Conservation (phyloP, 2,329 filamentous ascomycete species). For the Chrysoporthe cubensis region DNA sequence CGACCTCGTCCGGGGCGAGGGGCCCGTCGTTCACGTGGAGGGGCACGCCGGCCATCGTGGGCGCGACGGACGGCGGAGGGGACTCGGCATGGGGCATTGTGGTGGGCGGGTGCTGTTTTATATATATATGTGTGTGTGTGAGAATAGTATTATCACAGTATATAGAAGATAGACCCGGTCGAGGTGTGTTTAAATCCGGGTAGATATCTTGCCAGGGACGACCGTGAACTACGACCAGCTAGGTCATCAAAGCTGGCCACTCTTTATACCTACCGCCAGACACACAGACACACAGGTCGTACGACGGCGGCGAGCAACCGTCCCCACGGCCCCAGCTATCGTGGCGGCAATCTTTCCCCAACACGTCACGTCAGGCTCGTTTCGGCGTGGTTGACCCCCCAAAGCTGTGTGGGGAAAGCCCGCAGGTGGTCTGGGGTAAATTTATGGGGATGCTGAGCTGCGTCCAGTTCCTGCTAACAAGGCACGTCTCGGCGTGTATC, state of each 20-base stretch:
- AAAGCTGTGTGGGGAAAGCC: neutral
- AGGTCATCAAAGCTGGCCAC: too few species aligned
- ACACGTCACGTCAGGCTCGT: neutral
- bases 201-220: too few species aligned
- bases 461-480: too few species aligned
- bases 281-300: too few species aligned
- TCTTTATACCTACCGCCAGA: too few species aligned
- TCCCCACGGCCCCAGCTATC: too few species aligned
- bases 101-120: neutral
- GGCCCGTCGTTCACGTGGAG: conserved; percentile 28
- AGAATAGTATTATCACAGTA: too few species aligned
- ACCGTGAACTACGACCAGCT: too few species aligned
- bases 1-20: conserved; percentile 21
- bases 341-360: neutral
- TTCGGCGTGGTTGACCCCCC: neutral
- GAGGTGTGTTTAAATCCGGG: too few species aligned
- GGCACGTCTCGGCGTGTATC: too few species aligned
- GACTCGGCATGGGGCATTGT: conserved; percentile 19
- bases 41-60: neutral
- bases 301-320: too few species aligned
- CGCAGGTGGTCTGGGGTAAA: neutral
- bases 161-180: too few species aligned
- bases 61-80: neutral
- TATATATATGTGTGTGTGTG: neutral
- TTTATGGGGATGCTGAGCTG: neutral